phyloP scores from a whole-genome alignment of 176 grass and related monocot species.

The Oryza glaberrima region DNA sequence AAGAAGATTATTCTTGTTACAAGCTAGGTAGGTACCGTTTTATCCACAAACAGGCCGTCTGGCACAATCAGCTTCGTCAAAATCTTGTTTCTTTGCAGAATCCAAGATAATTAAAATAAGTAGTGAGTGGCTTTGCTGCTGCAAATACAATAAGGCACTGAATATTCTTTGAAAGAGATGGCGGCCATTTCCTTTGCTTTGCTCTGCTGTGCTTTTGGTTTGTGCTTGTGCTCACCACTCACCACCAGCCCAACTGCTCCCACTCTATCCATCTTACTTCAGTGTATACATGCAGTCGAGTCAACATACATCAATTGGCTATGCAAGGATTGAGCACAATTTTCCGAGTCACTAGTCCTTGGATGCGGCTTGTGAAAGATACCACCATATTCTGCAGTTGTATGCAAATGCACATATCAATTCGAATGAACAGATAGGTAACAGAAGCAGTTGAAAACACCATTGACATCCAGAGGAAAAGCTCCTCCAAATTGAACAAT shows the following conservation, averaged over 20 bases:
- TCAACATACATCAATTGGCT: not conserved
- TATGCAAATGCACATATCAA: not conserved
- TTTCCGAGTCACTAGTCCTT: not conserved
- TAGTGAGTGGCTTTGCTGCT: not conserved
- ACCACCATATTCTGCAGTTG: not conserved
- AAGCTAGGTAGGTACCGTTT: not conserved
- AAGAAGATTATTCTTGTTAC: not conserved
- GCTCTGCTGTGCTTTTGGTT: not conserved
- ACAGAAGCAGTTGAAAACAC: not conserved
- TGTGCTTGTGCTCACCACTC: not conserved
- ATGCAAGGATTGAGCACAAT: not conserved
- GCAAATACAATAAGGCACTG: not conserved
- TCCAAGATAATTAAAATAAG: not conserved
- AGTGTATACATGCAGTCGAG: not conserved
- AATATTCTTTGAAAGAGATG: not conserved
- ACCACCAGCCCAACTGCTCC: slow-evolving; percentile 3
- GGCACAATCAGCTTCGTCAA: not conserved
- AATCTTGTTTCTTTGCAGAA: not conserved
- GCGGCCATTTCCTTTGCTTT: not conserved
- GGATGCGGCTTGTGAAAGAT: not conserved
- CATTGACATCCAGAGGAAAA: not conserved
- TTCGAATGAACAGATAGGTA: not conserved
- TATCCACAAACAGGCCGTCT: not conserved
- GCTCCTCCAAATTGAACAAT: not conserved
- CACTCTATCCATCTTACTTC: not conserved